Base-by-base conservation (phyloP, 331 rosid genomes). In the Quercus lobata region DNA sequence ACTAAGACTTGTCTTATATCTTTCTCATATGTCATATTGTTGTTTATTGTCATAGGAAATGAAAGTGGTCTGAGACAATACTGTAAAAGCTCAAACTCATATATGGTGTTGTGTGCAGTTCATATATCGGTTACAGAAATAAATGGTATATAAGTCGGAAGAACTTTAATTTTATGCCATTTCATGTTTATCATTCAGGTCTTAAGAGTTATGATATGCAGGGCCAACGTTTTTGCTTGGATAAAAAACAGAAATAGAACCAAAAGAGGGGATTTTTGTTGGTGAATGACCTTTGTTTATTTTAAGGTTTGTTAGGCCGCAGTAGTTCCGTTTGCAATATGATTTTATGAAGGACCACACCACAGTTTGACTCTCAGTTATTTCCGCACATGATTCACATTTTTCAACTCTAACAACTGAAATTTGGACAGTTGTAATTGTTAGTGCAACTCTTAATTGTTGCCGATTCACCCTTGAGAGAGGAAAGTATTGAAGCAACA, bases 21-120 rank as follows among this genome's bases (percentile, higher is more conserved):
- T 83, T 83, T 82, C 76, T 83, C 88, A 78, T 88, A 52, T 91
- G 93, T 74, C 90, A 85, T 83, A 77, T 85, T 71, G 84, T 69
- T 81, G 73, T 75, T 49, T 24, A 76, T 86, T 72, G 86, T 80
- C 69, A 88, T 91, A 91, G 89, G 88, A 89, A 88, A 87, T 83
- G 88, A 83, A 84, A 89, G 78, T 88, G 89, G 89, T 91, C 92
- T 88, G 77, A 83, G 89, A 82, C 84, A 91, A 92, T 92, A 95
- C 97, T 91, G 99, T 95, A 91, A 83, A 91, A 91, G 88, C 77
- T 87, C 74, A 54, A 91, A 84, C 85, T 83, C 71, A 71, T 80
- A 84, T 85, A 81, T 89, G 78, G 91, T 79, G 87, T 83, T 89
- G 83, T 89, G 94, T 90, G 93, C 86, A 89, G 93, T 83, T 84